Evolutionary conservation across 495 filamentous ascomycete genomes (phyloP).

Genomic region (Pseudotulostoma volvatum): DNA sequence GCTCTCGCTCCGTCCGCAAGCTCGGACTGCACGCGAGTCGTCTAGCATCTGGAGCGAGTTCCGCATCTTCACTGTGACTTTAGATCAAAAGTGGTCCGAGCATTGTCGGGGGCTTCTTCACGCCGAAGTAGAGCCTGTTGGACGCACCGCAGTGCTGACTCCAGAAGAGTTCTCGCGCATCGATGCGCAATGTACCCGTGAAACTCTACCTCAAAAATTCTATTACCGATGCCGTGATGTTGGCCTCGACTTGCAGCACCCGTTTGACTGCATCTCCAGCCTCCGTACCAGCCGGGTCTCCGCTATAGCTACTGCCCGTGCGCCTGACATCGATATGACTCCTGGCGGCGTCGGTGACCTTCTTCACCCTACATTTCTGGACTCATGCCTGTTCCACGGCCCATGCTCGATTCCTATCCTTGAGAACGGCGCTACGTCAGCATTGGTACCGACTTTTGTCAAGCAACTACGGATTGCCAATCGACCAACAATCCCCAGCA

Average conservation of each 20-base stretch:
- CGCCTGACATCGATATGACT: not conserved
- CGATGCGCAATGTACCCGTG: not conserved
- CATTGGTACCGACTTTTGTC: slow-evolving; percentile 1
- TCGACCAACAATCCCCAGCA: not conserved
- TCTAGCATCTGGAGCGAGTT: slow-evolving; percentile 13
- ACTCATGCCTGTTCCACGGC: slow-evolving; percentile 3
- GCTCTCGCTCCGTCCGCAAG: slow-evolving; percentile 1
- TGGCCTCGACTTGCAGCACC: slow-evolving; percentile 1
- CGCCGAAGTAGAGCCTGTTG: not conserved
- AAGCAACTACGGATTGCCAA: not conserved
- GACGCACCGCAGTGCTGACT: too few species aligned
- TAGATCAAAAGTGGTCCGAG: slow-evolving; percentile 20
- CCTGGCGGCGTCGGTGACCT: too few species aligned
- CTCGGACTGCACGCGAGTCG: not conserved
- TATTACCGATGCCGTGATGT: not conserved
- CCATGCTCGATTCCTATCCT: not conserved
- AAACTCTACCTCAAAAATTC: not conserved
- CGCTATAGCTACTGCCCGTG: not conserved
- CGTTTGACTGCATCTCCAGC: slow-evolving; percentile 1
- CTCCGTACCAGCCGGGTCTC: not conserved
- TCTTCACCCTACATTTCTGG: slow-evolving; percentile 12
- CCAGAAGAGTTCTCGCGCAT: too few species aligned
- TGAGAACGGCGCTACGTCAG: not conserved
- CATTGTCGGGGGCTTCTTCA: slow-evolving; percentile 21
- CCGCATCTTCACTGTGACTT: slow-evolving; percentile 17